Conservation (phyloP, 805 yeast species). For the Hyphopichia homilentoma region DNA sequence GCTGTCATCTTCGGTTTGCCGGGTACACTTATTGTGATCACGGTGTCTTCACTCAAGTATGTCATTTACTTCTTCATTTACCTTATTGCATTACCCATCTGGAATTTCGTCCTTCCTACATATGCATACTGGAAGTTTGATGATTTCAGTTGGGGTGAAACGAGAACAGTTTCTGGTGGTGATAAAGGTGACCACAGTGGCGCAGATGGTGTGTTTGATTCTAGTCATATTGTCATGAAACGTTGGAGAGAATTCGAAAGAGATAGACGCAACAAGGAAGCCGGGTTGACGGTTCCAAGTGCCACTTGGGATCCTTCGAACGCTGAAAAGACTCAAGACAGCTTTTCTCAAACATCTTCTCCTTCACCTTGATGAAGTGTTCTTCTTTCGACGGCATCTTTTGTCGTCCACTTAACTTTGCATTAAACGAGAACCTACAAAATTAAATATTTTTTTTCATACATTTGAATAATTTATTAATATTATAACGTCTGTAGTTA, state of each 20-base stretch:
- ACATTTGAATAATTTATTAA: too few relatives aligned
- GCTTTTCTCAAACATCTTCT: constrained; percentile 20
- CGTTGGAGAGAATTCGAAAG: constrained; percentile 93
- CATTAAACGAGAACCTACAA: too few relatives aligned
- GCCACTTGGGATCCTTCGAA: constrained; percentile 46
- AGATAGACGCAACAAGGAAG: constrained; percentile 44
- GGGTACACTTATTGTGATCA: constrained; percentile 73
- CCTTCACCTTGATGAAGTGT: constrained; percentile 10
- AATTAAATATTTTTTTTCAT: too few relatives aligned
- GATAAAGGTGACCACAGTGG: constrained; percentile 66
- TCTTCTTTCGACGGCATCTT: too few relatives aligned
- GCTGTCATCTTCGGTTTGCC: constrained; percentile 83
- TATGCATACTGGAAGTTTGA: constrained; percentile 95
- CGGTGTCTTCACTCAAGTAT: constrained; percentile 71
- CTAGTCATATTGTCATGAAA: constrained; percentile 85
- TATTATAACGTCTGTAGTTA: too few relatives aligned
- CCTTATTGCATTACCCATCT: constrained; percentile 78
- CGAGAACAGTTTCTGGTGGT: constrained; percentile 73
- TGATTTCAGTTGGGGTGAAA: constrained; percentile 96
- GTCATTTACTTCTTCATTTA: constrained; percentile 77
- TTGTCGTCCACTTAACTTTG: too few relatives aligned
- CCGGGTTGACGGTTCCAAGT: constrained; percentile 29
- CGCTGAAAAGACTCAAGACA: constrained; percentile 21
- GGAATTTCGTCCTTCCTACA: constrained; percentile 86
- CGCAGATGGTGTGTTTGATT: constrained; percentile 80